A percentile compares a stretch with the other conserved stretches of the same genome.
These are phyloP conservation scores for Heterobasidion irregulare DNA, from an alignment of 1,284 basidiomycete species.

Conservation along the genomic window DNA sequence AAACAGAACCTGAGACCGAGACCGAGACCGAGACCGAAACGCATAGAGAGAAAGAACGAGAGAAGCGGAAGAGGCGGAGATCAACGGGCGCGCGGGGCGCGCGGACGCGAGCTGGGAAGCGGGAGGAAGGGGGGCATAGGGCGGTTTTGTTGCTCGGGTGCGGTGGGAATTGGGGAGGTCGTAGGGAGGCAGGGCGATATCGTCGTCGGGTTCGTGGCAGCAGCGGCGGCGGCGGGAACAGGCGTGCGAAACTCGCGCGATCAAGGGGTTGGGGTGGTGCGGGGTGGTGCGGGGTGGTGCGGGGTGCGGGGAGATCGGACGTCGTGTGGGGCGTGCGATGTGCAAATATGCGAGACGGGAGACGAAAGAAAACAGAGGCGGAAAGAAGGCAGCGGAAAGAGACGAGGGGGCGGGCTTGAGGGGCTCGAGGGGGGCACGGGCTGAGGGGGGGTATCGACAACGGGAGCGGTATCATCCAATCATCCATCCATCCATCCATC, in stretches of 20 bases:
- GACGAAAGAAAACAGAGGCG: neutral
- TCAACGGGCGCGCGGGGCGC: neutral
- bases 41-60: neutral
- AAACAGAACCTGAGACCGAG: neutral
- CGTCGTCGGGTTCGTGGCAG: neutral
- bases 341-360: too few species aligned
- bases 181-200: neutral
- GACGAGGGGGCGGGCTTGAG: neutral
- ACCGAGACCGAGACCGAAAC: neutral
- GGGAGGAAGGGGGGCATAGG: neutral
- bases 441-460: neutral
- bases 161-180: neutral
- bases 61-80: neutral
- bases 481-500: neutral
- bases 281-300: neutral
- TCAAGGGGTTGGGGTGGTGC: neutral
- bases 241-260: neutral
- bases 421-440: too few species aligned
- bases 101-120: neutral
- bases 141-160: neutral
- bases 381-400: neutral
- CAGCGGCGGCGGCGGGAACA: neutral
- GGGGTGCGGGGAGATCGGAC: neutral
- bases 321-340: too few species aligned
- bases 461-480: neutral